A percentile compares a stretch with the other conserved stretches of the same genome.
These are phyloP conservation scores for Hypoxylon fuscum DNA, from an alignment of 495 filamentous ascomycete species.

Conservation along the genomic window DNA sequence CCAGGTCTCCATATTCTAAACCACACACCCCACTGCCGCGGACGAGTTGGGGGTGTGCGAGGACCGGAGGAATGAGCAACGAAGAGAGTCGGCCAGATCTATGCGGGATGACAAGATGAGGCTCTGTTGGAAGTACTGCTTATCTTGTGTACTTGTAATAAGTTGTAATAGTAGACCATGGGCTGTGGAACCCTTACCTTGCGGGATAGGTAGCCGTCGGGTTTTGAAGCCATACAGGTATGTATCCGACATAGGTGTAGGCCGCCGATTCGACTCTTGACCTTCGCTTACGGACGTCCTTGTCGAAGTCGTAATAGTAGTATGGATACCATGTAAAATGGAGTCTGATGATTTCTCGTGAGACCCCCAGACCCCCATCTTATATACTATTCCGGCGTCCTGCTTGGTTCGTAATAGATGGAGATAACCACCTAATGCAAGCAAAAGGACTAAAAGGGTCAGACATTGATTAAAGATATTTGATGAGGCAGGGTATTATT, in stretches of 20 bases:
- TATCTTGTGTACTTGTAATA: constrained; percentile 28
- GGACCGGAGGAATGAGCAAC: constrained; percentile 28
- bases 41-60: constrained; percentile 24
- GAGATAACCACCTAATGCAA: neutral
- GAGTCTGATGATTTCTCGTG: neutral
- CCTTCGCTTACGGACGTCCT: neutral
- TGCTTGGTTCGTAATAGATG: neutral
- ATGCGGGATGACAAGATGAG: constrained; percentile 44
- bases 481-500: neutral
- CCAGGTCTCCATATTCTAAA: constrained; percentile 38
- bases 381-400: neutral
- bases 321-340: neutral
- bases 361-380: neutral
- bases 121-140: constrained; percentile 39
- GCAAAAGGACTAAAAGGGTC: neutral
- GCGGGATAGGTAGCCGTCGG: constrained; percentile 1
- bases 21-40: constrained; percentile 29
- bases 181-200: constrained; percentile 11
- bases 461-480: constrained; percentile 14
- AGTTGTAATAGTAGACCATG: constrained; percentile 3
- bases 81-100: constrained; percentile 26
- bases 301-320: neutral
- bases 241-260: no score
- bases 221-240: neutral
- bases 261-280: no score